phyloP scores from a whole-genome alignment of 352 stramenopile species.

The Phytophthora pini region DNA sequence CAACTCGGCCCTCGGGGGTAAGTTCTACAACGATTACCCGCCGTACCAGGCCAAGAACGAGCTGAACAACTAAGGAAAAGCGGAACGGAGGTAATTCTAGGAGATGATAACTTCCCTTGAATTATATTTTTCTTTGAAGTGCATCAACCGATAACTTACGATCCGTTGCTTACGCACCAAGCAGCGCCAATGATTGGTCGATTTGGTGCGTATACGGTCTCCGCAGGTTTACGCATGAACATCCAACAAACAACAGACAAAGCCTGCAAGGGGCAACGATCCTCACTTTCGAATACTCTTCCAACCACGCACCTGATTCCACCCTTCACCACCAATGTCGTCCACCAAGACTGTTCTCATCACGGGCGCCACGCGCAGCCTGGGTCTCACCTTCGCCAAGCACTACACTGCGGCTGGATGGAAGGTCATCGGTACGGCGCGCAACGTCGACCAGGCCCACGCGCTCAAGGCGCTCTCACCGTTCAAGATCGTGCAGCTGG shows the following conservation, averaged over 20 bases:
- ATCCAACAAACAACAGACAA: no score
- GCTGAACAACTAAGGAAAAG: slow-evolving; percentile 19
- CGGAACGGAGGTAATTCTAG: no score
- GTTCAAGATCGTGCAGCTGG: slow-evolving; percentile 53
- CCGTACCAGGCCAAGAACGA: slow-evolving; percentile 13
- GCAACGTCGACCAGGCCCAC: slow-evolving; percentile 29
- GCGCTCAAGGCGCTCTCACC: slow-evolving; percentile 43
- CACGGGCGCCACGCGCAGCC: slow-evolving; percentile 48
- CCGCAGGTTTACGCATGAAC: no score
- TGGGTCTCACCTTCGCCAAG: slow-evolving; percentile 50
- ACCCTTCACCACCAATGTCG: not conserved
- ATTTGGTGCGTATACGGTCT: no score
- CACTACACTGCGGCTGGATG: slow-evolving; percentile 47
- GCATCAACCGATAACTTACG: no score
- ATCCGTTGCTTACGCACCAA: no score
- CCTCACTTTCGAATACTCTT: slow-evolving; percentile 2
- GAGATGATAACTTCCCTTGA: no score
- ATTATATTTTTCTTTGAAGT: no score
- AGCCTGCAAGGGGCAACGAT: not conserved
- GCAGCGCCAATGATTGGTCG: no score
- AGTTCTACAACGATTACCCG: slow-evolving; percentile 25
- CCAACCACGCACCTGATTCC: not conserved
- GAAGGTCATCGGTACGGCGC: slow-evolving; percentile 50
- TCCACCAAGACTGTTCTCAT: slow-evolving; percentile 13
- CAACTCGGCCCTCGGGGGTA: slow-evolving; percentile 8